Base-by-base conservation (phyloP, 169 alveolate genomes). In the Babesia bigemina region DNA sequence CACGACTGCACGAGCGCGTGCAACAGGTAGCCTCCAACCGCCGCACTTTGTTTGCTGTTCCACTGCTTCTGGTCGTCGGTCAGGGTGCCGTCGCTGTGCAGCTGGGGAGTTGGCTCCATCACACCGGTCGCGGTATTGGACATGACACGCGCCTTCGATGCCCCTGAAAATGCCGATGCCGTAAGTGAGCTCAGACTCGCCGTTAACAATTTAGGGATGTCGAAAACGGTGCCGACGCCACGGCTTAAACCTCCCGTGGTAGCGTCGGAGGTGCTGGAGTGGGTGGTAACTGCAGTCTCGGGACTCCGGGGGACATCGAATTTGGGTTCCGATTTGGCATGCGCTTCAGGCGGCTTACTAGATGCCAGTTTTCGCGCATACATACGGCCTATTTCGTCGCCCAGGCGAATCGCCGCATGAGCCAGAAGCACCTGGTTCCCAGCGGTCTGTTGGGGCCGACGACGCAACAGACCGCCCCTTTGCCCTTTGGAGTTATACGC, bases 391-490 rank as follows among this genome's bases (percentile, higher is more conserved):
- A 89, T 55, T 63, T 89, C 94, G n/a, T 89, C 92, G 24, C 94
- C 94, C 56, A 89, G 77, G 17, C 85, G 84, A 8, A 89, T 78
- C 26, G 94, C 92, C 28, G 87, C 72, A 62, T 89, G 90, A 3
- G 92, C 84, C 17, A 89, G 81, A 4, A 89, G 79, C 4, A 87
- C 85, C 73, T 89, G 94, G 70, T 89, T 86, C 4, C 91, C 66
- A 21, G 81, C 78, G 21, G 87, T 69, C 50, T 79, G 87, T 58
- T 79, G 87, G 17, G 75, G 74, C 14, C 81, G 63, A n/a, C 78
- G 67, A 57, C 48, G 73, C 82, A 72, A 67, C 84, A 65, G 63
- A 52, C 73, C 84, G 9, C 81, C 88, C 62, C 48, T 86, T 58
- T 77, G 81, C 55, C 75, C 84, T 67, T 39, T 86, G 77, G 81